Percentiles rank a stretch among this genome's conserved stretches.
Evolutionary conservation across 129 eudicot species (phyloP).

Genomic region (Arctium lappa): DNA sequence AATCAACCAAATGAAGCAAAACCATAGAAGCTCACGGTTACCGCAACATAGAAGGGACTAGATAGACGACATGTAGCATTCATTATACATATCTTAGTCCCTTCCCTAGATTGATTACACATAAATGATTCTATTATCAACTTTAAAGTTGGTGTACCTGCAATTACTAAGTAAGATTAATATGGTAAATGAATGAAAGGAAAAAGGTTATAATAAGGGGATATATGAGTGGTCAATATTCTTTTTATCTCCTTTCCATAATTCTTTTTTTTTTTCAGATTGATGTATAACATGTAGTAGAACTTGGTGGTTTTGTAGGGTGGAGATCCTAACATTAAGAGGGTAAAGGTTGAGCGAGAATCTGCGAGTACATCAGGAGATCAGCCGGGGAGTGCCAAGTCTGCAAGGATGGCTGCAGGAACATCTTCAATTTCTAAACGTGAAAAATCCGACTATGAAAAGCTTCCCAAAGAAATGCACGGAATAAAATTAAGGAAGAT

Average conservation of each 20-base stretch:
- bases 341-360: conserved; percentile 55
- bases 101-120: too few species aligned
- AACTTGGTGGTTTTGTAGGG: conserved; percentile 31
- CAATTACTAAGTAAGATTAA: too few species aligned
- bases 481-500: conserved; percentile 60
- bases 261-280: background rate
- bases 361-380: conserved; percentile 27
- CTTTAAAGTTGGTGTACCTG: too few species aligned
- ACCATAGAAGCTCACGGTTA: too few species aligned
- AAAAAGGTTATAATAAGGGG: too few species aligned
- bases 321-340: conserved; percentile 52
- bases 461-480: conserved; percentile 67
- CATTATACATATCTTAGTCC: too few species aligned
- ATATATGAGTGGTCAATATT: background rate
- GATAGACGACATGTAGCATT: too few species aligned
- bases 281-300: background rate
- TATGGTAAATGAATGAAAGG: too few species aligned
- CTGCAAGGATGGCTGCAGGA: conserved; percentile 42
- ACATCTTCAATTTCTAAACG: conserved; percentile 42
- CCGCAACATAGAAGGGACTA: too few species aligned
- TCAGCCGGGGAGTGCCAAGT: conserved; percentile 46
- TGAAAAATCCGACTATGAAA: conserved; percentile 46
- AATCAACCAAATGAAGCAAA: too few species aligned
- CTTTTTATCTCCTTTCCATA: background rate
- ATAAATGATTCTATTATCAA: too few species aligned